Percentiles rank a stretch among this genome's conserved stretches.
Conservation (phyloP, 1,284 basidiomycete genomes). For the Moniliella sp. region DNA sequence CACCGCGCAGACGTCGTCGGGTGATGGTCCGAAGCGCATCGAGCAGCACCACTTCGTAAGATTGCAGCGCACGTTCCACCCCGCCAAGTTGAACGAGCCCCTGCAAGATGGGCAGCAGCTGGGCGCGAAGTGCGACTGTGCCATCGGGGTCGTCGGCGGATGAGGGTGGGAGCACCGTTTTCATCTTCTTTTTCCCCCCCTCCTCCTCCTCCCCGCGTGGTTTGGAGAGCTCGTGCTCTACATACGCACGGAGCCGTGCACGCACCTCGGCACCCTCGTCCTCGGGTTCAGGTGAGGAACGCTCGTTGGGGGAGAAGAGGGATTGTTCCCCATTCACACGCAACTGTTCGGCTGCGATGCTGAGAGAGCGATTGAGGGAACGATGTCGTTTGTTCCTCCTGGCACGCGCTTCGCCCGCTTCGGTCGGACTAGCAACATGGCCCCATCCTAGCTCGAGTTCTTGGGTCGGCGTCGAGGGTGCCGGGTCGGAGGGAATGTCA, state of each 20-base stretch:
- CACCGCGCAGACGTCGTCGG: constrained; percentile 24
- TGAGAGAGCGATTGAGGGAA: neutral
- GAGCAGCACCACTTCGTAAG: constrained; percentile 58
- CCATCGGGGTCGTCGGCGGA: constrained; percentile 2
- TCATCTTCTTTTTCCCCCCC: neutral
- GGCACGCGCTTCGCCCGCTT: too few relatives aligned
- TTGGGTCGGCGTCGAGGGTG: too few relatives aligned
- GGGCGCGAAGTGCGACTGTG: constrained; percentile 38
- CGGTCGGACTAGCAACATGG: too few relatives aligned
- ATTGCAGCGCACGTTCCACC: constrained; percentile 46
- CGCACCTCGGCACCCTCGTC: too few relatives aligned
- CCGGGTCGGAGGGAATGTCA: too few relatives aligned
- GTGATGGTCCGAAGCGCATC: constrained; percentile 44
- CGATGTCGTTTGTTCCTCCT: too few relatives aligned
- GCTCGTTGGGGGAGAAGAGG: too few relatives aligned
- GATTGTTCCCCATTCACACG: neutral
- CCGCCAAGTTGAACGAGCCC: constrained; percentile 56
- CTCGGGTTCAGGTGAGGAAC: too few relatives aligned
- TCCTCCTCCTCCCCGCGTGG: neutral
- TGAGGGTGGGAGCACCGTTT: constrained; percentile 3
- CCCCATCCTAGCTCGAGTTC: too few relatives aligned
- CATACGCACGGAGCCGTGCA: too few relatives aligned
- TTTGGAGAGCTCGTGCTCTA: constrained; percentile 12
- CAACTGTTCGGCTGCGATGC: neutral
- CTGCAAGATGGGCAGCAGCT: constrained; percentile 49